A percentile compares a stretch with the other conserved stretches of the same genome.
phyloP scores from a whole-genome alignment of 2,329 filamentous ascomycete species.

The Mycocentrospora acerina region DNA sequence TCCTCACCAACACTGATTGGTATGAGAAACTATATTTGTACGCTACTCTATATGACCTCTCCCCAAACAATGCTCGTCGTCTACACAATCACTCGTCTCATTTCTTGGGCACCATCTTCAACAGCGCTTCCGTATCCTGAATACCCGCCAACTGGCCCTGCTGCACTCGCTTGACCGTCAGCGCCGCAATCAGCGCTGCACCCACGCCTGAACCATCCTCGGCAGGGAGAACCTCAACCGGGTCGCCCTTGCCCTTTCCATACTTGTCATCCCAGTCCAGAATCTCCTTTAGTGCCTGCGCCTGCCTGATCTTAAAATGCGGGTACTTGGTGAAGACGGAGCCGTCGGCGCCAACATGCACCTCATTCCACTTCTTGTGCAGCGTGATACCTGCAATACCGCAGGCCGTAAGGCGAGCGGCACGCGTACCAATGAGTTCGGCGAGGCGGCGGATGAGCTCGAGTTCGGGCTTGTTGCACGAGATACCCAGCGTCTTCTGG shows the following conservation, averaged over 20 bases:
- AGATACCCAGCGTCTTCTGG: constrained; percentile 71
- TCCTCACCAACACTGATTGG: no score
- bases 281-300: constrained; percentile 87
- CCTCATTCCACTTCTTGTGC: constrained; percentile 86
- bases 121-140: constrained; percentile 51
- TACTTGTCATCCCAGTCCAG: constrained; percentile 87
- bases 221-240: constrained; percentile 81
- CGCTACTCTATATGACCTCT: no score
- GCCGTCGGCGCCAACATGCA: constrained; percentile 94
- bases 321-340: constrained; percentile 99
- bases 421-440: constrained; percentile 92
- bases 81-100: no score
- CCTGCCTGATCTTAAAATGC: constrained; percentile 92
- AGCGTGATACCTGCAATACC: constrained; percentile 95
- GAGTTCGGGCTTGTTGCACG: constrained; percentile 73
- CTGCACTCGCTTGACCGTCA: constrained; percentile 64
- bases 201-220: constrained; percentile 98
- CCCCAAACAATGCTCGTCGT: no score
- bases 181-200: constrained; percentile 84
- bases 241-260: constrained; percentile 65
- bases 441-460: constrained; percentile 86
- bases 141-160: constrained; percentile 62
- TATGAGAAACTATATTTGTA: no score
- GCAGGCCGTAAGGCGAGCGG: constrained; percentile 88
- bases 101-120: constrained; percentile 31